A percentile compares a stretch with the other conserved stretches of the same genome.
Conservation (phyloP, 2,329 filamentous ascomycete species). For the Cytospora chrysosperma region DNA sequence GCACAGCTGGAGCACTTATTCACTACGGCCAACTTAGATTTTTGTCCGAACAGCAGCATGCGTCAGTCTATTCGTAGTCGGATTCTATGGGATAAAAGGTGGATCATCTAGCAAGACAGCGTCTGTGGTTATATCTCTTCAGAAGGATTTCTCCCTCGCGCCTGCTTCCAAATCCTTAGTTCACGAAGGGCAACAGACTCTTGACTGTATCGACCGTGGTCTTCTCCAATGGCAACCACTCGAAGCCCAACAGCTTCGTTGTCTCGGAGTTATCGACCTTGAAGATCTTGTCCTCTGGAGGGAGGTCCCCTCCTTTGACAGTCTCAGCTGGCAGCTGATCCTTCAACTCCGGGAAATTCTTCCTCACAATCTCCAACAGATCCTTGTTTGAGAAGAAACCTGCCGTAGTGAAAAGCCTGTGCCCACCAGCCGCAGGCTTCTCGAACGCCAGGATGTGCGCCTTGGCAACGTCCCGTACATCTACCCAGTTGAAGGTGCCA, state of each 20-base stretch:
- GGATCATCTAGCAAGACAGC: background rate
- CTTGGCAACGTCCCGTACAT: constrained; percentile 55
- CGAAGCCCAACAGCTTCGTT: constrained; percentile 58
- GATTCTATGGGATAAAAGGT: background rate
- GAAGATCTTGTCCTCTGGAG: constrained; percentile 44
- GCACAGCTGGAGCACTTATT: no score
- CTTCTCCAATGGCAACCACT: constrained; percentile 63
- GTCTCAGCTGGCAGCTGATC: constrained; percentile 47
- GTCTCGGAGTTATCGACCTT: constrained; percentile 59
- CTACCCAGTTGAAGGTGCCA: constrained; percentile 48
- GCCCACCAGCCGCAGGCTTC: constrained; percentile 45
- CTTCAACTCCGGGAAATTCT: constrained; percentile 50
- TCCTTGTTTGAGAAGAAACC: constrained; percentile 48
- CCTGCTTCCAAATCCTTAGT: constrained; percentile 17
- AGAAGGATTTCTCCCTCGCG: background rate
- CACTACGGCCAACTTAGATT: background rate
- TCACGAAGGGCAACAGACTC: constrained; percentile 54
- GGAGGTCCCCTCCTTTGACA: constrained; percentile 43
- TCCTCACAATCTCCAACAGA: constrained; percentile 44
- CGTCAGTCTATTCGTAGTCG: background rate
- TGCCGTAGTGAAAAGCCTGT: constrained; percentile 50
- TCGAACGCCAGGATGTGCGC: constrained; percentile 55
- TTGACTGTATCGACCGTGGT: constrained; percentile 62
- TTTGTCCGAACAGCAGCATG: background rate
- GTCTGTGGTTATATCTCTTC: background rate